Percentiles rank a stretch among this genome's conserved stretches.
phyloP scores from a whole-genome alignment of 1,284 basidiomycete species.

The Sphaerobolus stellatus region DNA sequence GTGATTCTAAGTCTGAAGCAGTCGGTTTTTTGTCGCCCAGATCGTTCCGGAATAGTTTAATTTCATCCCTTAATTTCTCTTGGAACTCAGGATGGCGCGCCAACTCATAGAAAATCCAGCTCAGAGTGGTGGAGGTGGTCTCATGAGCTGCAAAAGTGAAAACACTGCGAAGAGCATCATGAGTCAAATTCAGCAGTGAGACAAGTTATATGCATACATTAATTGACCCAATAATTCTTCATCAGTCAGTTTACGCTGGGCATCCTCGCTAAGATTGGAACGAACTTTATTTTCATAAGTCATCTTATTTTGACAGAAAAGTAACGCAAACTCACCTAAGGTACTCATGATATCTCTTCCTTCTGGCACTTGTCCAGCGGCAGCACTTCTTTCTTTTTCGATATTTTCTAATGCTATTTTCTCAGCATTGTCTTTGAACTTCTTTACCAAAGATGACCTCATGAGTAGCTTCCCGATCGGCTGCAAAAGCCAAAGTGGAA shows the following conservation, averaged over 20 bases:
- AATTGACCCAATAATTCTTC: constrained; percentile 57
- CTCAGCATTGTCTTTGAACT: constrained; percentile 28
- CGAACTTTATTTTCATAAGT: constrained; percentile 37
- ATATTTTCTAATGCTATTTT: constrained; percentile 43
- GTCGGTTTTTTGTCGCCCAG: constrained; percentile 40
- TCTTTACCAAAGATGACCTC: not conserved
- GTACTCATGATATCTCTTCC: constrained; percentile 50
- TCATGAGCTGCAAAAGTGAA: constrained; percentile 17
- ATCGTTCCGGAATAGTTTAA: constrained; percentile 33
- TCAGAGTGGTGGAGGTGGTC: constrained; percentile 41
- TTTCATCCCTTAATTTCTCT: constrained; percentile 38
- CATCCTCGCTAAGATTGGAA: constrained; percentile 49
- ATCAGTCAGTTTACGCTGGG: constrained; percentile 44
- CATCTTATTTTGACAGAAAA: not conserved
- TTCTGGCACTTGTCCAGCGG: constrained; percentile 27
- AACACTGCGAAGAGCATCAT: constrained; percentile 28
- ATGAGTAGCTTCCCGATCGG: constrained; percentile 38
- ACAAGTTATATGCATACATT: constrained; percentile 15
- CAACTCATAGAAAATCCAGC: constrained; percentile 45
- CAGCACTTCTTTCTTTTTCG: constrained; percentile 37
- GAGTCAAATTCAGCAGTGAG: constrained; percentile 19
- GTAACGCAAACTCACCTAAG: constrained; percentile 34
- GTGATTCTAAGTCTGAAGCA: constrained; percentile 41
- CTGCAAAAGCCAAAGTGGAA: constrained; percentile 40
- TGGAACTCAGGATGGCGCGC: constrained; percentile 39